These are phyloP conservation scores for Apophysomyces trapeziformis DNA, from an alignment of 371 early-diverging fungal species.

Conservation along the genomic window DNA sequence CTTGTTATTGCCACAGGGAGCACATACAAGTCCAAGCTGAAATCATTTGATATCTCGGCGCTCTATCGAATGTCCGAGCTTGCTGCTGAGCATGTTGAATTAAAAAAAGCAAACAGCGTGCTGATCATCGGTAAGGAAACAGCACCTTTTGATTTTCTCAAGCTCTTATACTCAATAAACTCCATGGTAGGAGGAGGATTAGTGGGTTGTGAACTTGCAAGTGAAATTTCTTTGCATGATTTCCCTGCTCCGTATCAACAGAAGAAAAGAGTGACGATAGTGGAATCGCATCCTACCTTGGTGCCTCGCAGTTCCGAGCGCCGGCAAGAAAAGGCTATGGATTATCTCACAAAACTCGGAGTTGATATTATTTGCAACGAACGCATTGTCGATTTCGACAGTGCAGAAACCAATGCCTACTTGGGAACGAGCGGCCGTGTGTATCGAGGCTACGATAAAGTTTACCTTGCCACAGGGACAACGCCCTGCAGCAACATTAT, in stretches of 20 bases:
- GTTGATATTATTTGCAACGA: slow-evolving; percentile 65
- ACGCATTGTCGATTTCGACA: slow-evolving; percentile 49
- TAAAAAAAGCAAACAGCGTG: slow-evolving; percentile 57
- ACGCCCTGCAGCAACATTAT: slow-evolving; percentile 32
- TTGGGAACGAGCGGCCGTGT: slow-evolving; percentile 34
- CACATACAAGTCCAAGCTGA: slow-evolving; percentile 52
- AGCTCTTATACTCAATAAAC: neutral
- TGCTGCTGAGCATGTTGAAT: slow-evolving; percentile 46
- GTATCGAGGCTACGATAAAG: slow-evolving; percentile 39
- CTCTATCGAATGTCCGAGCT: slow-evolving; percentile 36
- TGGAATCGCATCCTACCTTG: slow-evolving; percentile 44
- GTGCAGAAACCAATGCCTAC: slow-evolving; percentile 35
- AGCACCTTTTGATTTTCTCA: neutral
- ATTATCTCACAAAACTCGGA: slow-evolving; percentile 55
- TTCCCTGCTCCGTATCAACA: slow-evolving; percentile 36
- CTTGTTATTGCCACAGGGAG: slow-evolving; percentile 73
- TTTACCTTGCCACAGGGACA: slow-evolving; percentile 47
- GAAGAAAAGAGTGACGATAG: slow-evolving; percentile 57
- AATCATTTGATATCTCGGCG: slow-evolving; percentile 41
- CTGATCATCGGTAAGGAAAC: slow-evolving; percentile 48
- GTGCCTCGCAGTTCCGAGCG: slow-evolving; percentile 37
- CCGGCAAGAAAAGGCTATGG: slow-evolving; percentile 47
- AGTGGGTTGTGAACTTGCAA: slow-evolving; percentile 66
- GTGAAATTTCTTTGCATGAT: slow-evolving; percentile 49
- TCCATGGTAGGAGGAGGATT: slow-evolving; percentile 58